phyloP scores from a whole-genome alignment of 257 asterid species.

The Jaltomata sinuosa region DNA sequence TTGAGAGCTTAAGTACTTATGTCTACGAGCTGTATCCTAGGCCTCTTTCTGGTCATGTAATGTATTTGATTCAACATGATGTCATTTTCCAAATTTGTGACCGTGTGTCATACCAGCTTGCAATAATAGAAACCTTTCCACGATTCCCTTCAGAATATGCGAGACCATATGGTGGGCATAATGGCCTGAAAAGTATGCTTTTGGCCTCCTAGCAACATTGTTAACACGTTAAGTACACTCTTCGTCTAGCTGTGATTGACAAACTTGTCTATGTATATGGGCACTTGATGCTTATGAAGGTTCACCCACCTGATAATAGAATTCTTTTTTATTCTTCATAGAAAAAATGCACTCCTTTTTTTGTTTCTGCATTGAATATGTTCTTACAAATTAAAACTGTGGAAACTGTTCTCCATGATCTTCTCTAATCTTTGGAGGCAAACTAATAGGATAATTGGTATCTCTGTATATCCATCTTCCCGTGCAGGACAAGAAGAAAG shows the following conservation, averaged over 20 bases:
- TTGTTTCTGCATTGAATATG: background rate
- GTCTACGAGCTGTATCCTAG: background rate
- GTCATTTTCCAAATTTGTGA: background rate
- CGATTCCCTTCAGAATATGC: background rate
- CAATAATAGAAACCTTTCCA: background rate
- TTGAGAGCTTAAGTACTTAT: background rate
- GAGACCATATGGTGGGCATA: background rate
- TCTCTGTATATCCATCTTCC: background rate
- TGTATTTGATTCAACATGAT: background rate
- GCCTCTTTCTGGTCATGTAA: background rate
- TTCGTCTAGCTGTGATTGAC: background rate
- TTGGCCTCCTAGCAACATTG: background rate
- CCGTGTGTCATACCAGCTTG: background rate
- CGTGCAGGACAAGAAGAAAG: conserved; percentile 76
- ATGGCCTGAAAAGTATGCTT: background rate
- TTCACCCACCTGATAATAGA: background rate
- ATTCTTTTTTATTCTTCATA: background rate
- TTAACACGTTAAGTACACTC: background rate
- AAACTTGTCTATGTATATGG: background rate
- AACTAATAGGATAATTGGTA: background rate
- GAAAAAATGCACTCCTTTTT: background rate
- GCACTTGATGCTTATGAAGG: background rate
- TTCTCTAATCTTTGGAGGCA: background rate
- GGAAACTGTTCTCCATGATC: background rate
- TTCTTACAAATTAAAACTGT: background rate